These are phyloP conservation scores for Royoungia palumana DNA, from an alignment of 768 basidiomycete species.

Conservation along the genomic window DNA sequence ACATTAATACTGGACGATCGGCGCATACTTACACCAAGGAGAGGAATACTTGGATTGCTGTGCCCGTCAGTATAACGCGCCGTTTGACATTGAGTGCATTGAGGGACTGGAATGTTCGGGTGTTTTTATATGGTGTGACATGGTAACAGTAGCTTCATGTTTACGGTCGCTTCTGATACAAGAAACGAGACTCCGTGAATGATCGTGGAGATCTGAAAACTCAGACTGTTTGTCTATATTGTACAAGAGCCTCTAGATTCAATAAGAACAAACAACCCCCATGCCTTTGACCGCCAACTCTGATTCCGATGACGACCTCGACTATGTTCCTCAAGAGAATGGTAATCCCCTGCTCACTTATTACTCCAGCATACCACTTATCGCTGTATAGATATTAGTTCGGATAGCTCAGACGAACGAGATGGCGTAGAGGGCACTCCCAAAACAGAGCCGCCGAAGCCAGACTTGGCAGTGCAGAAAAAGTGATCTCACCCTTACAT, in stretches of 20 bases:
- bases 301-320: slow-evolving; percentile 61
- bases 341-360: slow-evolving; percentile 18
- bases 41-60: slow-evolving; percentile 75
- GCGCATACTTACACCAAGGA: slow-evolving; percentile 2
- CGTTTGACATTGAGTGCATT: slow-evolving; percentile 81
- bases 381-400: slow-evolving; percentile 22
- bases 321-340: slow-evolving; percentile 59
- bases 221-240: slow-evolving; percentile 16
- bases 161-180: no score
- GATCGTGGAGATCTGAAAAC: no score
- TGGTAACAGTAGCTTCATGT: no score
- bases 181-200: no score
- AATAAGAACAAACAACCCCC: slow-evolving; percentile 28
- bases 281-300: slow-evolving; percentile 33
- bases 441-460: slow-evolving; percentile 15
- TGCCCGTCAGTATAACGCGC: slow-evolving; percentile 91
- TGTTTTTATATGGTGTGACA: slow-evolving; percentile 47
- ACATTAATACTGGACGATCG: not conserved
- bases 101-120: slow-evolving; percentile 81
- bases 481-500: slow-evolving; percentile 29
- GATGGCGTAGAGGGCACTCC: slow-evolving; percentile 33
- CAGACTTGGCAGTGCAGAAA: slow-evolving; percentile 43
- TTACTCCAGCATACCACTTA: not conserved
- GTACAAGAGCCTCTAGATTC: slow-evolving; percentile 18
- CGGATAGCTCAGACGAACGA: slow-evolving; percentile 39